Percentiles rank a stretch among this genome's conserved stretches.
Evolutionary conservation across 148 eudicot genomes (phyloP).

Genomic region (Polygonum maritimum): DNA sequence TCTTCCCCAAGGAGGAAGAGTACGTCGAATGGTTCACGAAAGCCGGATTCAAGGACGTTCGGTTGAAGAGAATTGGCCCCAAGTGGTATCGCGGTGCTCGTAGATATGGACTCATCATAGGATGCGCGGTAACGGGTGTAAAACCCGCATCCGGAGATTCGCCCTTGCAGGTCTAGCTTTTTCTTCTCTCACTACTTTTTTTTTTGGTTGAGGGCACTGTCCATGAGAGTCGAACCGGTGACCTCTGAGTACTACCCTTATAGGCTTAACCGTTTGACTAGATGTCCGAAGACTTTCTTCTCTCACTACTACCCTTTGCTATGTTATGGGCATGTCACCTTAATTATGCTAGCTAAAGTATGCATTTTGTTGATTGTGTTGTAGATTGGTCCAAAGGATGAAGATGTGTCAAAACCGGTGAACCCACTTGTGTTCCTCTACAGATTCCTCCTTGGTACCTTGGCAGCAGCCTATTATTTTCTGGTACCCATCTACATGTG

Average conservation of each 20-base stretch:
- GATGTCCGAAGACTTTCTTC: too few relatives aligned
- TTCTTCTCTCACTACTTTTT: not conserved
- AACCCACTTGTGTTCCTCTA: constrained; percentile 49
- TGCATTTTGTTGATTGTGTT: not conserved
- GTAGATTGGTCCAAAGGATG: constrained; percentile 81
- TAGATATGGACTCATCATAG: constrained; percentile 91
- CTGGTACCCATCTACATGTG: constrained; percentile 85
- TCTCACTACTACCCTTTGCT: too few relatives aligned
- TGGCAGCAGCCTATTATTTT: constrained; percentile 59
- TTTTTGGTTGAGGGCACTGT: too few relatives aligned
- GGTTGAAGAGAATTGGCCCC: constrained; percentile 84
- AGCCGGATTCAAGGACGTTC: constrained; percentile 85
- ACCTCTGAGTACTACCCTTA: too few relatives aligned
- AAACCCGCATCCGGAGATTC: constrained; percentile 91
- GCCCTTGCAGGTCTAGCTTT: constrained; percentile 73
- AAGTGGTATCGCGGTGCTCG: constrained; percentile 98
- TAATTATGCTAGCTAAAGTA: too few relatives aligned
- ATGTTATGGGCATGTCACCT: too few relatives aligned
- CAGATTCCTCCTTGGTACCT: constrained; percentile 57
- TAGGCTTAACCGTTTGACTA: too few relatives aligned
- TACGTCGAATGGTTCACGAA: constrained; percentile 85
- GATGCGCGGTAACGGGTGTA: constrained; percentile 90
- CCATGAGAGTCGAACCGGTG: too few relatives aligned
- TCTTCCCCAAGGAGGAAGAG: constrained; percentile 93
- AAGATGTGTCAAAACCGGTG: constrained; percentile 64